Percentiles rank a stretch among this genome's conserved stretches.
Conservation (phyloP, 2,329 filamentous ascomycete species). For the Pseudocercospora cruenta region DNA sequence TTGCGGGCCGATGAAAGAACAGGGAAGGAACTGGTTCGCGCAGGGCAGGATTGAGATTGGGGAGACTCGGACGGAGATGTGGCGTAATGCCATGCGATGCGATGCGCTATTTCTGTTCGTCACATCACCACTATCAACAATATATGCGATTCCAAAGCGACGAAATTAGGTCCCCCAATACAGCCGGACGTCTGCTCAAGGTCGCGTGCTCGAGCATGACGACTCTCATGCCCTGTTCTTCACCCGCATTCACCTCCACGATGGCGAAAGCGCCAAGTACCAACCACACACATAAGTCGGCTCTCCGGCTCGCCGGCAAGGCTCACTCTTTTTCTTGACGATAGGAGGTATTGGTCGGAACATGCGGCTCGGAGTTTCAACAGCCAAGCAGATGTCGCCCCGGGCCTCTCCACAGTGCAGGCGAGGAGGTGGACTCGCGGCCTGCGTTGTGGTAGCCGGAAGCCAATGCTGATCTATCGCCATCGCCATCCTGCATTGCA, state of each 20-base stretch:
- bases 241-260: not conserved
- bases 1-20: not conserved
- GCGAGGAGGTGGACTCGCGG: not conserved
- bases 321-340: not conserved
- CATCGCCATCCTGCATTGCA: not conserved
- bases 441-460: not conserved
- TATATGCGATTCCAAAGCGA: not conserved
- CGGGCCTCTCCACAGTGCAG: not conserved
- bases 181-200: not conserved
- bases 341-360: not conserved
- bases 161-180: not conserved
- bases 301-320: not conserved
- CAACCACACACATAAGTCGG: not conserved
- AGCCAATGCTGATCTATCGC: not conserved
- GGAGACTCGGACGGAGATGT: not conserved
- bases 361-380: not conserved
- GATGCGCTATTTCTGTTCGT: not conserved
- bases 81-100: not conserved
- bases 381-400: not conserved
- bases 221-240: not conserved
- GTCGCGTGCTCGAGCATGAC: not conserved
- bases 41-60: not conserved
- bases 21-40: constrained; percentile 5
- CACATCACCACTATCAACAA: not conserved
- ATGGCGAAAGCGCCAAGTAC: not conserved